Base-by-base conservation (phyloP, 2,329 filamentous ascomycete genomes). In the Nemania sp. region DNA sequence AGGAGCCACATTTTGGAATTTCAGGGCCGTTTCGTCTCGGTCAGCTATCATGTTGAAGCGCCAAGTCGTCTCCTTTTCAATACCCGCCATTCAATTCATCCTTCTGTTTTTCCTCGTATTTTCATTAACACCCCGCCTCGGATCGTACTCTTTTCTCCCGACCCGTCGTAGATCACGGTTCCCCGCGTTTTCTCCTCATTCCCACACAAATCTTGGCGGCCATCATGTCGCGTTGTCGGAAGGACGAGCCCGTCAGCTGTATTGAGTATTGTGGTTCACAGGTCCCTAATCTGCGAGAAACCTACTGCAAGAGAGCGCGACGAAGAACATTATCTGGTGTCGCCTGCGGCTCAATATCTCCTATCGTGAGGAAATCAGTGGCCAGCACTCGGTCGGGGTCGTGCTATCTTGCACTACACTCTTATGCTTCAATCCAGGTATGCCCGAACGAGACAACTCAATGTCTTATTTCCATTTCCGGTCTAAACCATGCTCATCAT, bases 131-230 rank as follows among this genome's bases (percentile, higher is more conserved):
- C 43, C 23, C 37, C 20, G 17, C 26, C 15, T 2, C 20, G 9
- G 11, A 33, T 33, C 20, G 23, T 20, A 24, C 17, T 9, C 48
- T n/a, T 39, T 33, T 19, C 17, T 14, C 30, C 17, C 19, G 15
- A 39, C 17, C 12, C 22, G 17, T 39, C 14, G 8, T 6, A n/a
- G 26, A 41, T 28, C 6, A 7, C 11, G 8, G 20, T 51, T 54
- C 54, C 54, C 50, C 54, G 51, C 54, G 54, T 50, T 57, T 46
- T 54, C 50, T 54, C 50, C 54, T 54, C 54, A 23, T 57, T 40
- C 43, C 41, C 24, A 44, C 43, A 33, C 33, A 37, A 48, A 33
- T 31, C n/a, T 33, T n/a, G 11, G 12, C n/a, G 46, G 47, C 24
- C 28, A 53, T n/a, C 51, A 40, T 33, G 20, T 39, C 23, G 33